phyloP scores from a whole-genome alignment of 2,329 filamentous ascomycete species.

The Periglandula ipomoeae region DNA sequence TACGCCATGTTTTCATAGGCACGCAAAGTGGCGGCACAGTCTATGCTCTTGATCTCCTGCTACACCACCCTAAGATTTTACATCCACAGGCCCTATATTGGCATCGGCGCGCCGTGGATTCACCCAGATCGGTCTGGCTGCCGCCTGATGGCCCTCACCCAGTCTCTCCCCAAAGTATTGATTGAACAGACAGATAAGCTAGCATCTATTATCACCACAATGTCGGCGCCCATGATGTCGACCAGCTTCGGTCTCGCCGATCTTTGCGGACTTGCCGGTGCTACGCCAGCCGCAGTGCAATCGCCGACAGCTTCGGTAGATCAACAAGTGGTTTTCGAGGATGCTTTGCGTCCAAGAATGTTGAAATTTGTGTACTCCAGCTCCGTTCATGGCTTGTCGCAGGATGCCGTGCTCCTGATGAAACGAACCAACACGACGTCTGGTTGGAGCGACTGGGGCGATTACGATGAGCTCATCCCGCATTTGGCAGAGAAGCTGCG shows the following conservation, averaged over 20 bases:
- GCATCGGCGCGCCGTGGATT: constrained; percentile 23
- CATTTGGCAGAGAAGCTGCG: constrained; percentile 14
- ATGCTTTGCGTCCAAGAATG: constrained; percentile 11
- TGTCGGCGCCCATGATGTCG: constrained; percentile 6
- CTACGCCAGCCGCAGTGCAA: neutral
- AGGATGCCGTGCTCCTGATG: constrained; percentile 20
- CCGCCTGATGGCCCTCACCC: constrained; percentile 12
- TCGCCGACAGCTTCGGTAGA: neutral
- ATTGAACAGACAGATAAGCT: constrained; percentile 15
- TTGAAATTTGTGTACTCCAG: constrained; percentile 16
- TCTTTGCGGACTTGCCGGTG: neutral
- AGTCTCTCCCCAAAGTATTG: constrained; percentile 13
- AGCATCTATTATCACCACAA: constrained; percentile 13
- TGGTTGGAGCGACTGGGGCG: constrained; percentile 22
- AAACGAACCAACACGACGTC: constrained; percentile 11
- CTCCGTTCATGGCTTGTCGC: constrained; percentile 16
- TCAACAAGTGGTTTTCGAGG: constrained; percentile 13
- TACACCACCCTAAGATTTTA: constrained; percentile 20
- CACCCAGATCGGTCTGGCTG: constrained; percentile 17
- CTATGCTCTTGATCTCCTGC: constrained; percentile 21
- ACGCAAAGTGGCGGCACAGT: constrained; percentile 23
- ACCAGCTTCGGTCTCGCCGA: constrained; percentile 3
- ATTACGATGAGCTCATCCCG: constrained; percentile 20
- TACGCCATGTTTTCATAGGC: constrained; percentile 19
- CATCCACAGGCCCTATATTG: constrained; percentile 18